Evolutionary conservation across 805 yeast genomes (phyloP), one percentile per base, ranked within the genome.

Genomic region (Ogataea pilisensis): DNA sequence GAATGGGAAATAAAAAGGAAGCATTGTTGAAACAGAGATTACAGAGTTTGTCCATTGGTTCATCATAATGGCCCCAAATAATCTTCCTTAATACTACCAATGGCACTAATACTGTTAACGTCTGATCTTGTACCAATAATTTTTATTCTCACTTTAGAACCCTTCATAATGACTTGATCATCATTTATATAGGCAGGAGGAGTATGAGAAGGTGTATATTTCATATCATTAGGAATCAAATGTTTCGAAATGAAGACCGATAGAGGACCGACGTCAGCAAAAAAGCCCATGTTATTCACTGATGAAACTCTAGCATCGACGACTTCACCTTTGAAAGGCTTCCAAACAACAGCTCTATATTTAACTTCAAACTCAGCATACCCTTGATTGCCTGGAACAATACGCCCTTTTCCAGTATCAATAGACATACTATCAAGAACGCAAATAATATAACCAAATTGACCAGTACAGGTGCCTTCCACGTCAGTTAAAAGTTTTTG

Each of bases 401-500:
- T 86, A 53, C 85, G 73, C 16, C 99, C 99, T 53, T 88, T 83
- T 35, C 96, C 99, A 27, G 93, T 95, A 58, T 93, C 97, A 43
- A 93, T 88, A 50, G 82, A 78, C 84, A 87, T 88, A 50, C 95
- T 87, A 60, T 93, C 98, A 60, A 93, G 72, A 33, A 93, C 99
- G 66, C 97, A 91, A 43, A 93, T 82, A 51, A 93, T 93, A 63
- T 93, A 93, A 12, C 99, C 99, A 69, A 93, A 93, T 64, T 93
- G 96, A 55, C 99, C 99, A 0, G 98, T 90, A 67, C 98, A 93
- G 1, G 98, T 89, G 20, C 99, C 99, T 67, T 93, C 99, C 32
- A 93, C 99, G 60, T 93, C 99, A 50, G 87, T 89, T 44, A 93
- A 74, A 47, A 93, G 73, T 64, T 91, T 90, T 58, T 89, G 86